Evolutionary conservation across 768 basidiomycete species (phyloP).

Genomic region (Neoboletus brunneissimus): DNA sequence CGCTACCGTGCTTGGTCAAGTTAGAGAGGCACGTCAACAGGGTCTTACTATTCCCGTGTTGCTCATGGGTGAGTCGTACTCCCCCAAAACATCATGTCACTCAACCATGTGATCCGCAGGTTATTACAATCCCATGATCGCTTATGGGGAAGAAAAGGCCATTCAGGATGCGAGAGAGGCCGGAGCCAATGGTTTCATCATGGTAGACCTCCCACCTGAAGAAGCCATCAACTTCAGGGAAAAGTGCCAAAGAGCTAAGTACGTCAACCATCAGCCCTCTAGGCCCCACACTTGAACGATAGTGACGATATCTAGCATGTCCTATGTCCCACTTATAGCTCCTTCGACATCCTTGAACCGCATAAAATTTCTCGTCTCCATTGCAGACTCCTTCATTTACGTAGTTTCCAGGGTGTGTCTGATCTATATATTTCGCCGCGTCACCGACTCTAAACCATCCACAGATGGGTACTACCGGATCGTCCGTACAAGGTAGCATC

Average conservation of each 20-base stretch:
- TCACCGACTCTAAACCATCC: constrained; percentile 5
- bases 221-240: constrained; percentile 89
- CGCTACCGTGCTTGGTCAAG: constrained; percentile 63
- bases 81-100: neutral
- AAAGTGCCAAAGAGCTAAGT: constrained; percentile 82
- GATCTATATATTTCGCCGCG: neutral
- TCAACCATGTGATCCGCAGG: constrained; percentile 44
- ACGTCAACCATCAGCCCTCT: constrained; percentile 30
- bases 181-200: constrained; percentile 95
- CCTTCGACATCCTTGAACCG: constrained; percentile 88
- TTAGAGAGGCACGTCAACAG: constrained; percentile 74
- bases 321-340: constrained; percentile 93
- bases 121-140: constrained; percentile 95
- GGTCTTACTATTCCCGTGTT: constrained; percentile 85
- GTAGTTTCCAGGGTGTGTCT: constrained; percentile 86
- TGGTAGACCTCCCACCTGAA: constrained; percentile 97
- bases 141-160: constrained; percentile 93
- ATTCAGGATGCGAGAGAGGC: constrained; percentile 86
- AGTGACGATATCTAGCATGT: constrained; percentile 54
- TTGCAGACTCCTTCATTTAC: constrained; percentile 97
- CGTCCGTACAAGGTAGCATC: constrained; percentile 67
- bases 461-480: constrained; percentile 98
- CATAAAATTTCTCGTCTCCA: constrained; percentile 86
- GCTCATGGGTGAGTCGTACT: constrained; percentile 25
- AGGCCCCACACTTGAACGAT: neutral